Evolutionary conservation across 1,139 yeast genomes (phyloP).

Genomic region (Debaryomycetaceae sp.): DNA sequence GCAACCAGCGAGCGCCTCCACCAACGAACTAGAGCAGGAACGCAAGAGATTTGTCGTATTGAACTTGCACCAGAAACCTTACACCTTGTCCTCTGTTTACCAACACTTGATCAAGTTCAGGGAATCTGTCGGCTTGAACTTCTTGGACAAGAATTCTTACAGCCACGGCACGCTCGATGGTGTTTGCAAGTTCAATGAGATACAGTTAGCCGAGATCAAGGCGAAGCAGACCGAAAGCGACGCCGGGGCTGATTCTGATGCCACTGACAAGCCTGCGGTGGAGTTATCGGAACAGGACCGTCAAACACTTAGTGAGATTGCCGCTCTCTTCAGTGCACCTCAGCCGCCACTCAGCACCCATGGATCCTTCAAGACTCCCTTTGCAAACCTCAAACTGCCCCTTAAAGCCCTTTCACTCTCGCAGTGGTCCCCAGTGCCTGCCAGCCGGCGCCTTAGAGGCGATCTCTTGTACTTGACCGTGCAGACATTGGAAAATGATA

Average conservation of each 20-base stretch:
- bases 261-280: slow-evolving; percentile 9
- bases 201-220: slow-evolving; percentile 23
- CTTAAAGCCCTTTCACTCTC: slow-evolving; percentile 61
- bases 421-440: slow-evolving; percentile 89
- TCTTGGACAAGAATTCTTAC: slow-evolving; percentile 27
- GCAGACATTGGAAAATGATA: slow-evolving; percentile 78
- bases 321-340: no score
- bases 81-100: slow-evolving; percentile 35
- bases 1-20: slow-evolving; percentile 8
- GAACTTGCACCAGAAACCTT: slow-evolving; percentile 29
- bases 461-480: slow-evolving; percentile 74
- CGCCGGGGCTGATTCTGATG: slow-evolving; percentile 7
- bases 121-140: slow-evolving; percentile 43
- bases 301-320: no score
- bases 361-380: slow-evolving; percentile 19
- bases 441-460: slow-evolving; percentile 58
- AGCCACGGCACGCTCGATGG: slow-evolving; percentile 26
- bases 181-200: slow-evolving; percentile 24
- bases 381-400: slow-evolving; percentile 28
- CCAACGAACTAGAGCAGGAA: not conserved
- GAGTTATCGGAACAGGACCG: slow-evolving; percentile 7
- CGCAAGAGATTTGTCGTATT: slow-evolving; percentile 11
- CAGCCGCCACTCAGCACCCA: slow-evolving; percentile 8
- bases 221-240: slow-evolving; percentile 9
- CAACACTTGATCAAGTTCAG: slow-evolving; percentile 40